Evolutionary conservation across 2,329 filamentous ascomycete genomes (phyloP).

Genomic region (Phaeosphaeriaceae sp.): DNA sequence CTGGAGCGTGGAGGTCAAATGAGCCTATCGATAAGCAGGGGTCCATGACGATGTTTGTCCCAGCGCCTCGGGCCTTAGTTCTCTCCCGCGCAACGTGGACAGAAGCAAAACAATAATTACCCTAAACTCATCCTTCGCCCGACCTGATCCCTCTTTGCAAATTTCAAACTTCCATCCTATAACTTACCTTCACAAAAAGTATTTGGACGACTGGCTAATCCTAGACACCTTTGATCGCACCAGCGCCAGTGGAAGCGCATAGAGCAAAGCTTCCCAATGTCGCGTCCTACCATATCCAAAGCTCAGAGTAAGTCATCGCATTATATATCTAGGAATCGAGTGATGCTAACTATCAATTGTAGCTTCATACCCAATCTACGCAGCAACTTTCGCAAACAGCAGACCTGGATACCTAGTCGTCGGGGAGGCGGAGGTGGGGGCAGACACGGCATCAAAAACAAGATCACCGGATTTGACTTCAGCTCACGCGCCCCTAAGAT

Average conservation of each 20-base stretch:
- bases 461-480: slow-evolving; percentile 76
- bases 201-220: neutral
- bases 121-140: neutral
- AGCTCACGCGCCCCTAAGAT: slow-evolving; percentile 67
- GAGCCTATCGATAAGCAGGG: slow-evolving; percentile 1
- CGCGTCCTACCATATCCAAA: slow-evolving; percentile 40
- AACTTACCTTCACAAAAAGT: neutral
- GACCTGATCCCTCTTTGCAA: neutral
- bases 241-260: slow-evolving; percentile 14
- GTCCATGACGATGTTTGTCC: slow-evolving; percentile 13
- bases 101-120: neutral
- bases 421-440: slow-evolving; percentile 88
- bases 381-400: slow-evolving; percentile 84
- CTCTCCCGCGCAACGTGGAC: slow-evolving; percentile 19
- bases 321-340: neutral
- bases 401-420: slow-evolving; percentile 73
- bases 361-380: slow-evolving; percentile 76
- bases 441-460: slow-evolving; percentile 70
- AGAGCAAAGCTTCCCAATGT: slow-evolving; percentile 26
- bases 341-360: slow-evolving; percentile 3
- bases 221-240: neutral
- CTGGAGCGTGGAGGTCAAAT: too few species aligned
- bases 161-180: neutral
- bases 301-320: slow-evolving; percentile 26
- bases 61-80: neutral